Evolutionary conservation across 495 filamentous ascomycete genomes (phyloP), one percentile per base, ranked within the genome.

Genomic region (Talaromyces stipitatus): DNA sequence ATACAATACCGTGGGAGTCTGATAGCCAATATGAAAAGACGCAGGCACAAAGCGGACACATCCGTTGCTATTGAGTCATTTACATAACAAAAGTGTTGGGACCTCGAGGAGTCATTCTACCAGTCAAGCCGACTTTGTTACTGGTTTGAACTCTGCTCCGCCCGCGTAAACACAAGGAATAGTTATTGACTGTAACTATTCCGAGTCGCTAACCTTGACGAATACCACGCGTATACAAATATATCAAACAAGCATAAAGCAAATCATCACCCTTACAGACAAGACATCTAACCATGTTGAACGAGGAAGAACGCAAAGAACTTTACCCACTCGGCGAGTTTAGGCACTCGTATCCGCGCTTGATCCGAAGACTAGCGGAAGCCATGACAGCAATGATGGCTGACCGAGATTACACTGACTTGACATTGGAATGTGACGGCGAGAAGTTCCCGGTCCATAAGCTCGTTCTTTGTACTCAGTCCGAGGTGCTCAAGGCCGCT

Each of bases 371-470:
- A 20, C 18, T 41, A 7, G 36, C 36, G 1, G 36, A 41, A 0
- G 6, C 18, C 2, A 27, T 55, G 45, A 20, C 22, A 36, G 36
- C n/a, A 27, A 23, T 55, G 14, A 18, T 55, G 16, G 12, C 16
- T 10, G 7, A 33, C 16, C 2, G 23, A 2, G 28, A 56, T 5
- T 56, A 56, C 9, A 56, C 18, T 29, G 54, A 56, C 14, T 46
- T 56, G 54, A 46, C 38, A 14, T 18, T 56, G 24, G 16, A 23
- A 22, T 56, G 54, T 16, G 36, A 56, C 9, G 54, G 26, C n/a
- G 5, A 56, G 43, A 28, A 8, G 14, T 46, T 56, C 18, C 4
- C 24, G 14, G 38, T 56, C 9, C 54, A 56, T 26, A 56, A 30
- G 33, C 23, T 26, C 2, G 23, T 56, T 11, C 36, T 56, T 4